phyloP scores from a whole-genome alignment of 192 early-diverging fungal species.

The Coemansia sp. region DNA sequence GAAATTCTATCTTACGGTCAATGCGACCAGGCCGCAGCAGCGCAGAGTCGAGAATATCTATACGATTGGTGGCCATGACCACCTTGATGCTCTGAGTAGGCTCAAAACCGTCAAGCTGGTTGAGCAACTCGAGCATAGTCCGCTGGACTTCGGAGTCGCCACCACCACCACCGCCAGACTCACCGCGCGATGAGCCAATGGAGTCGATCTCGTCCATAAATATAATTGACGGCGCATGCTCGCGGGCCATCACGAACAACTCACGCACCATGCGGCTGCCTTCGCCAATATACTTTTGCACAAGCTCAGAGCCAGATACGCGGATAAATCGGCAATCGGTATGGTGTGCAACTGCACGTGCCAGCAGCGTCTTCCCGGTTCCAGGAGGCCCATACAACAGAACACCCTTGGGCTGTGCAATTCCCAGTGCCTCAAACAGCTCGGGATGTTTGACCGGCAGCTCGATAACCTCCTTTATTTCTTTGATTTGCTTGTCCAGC shows the following conservation, averaged over 20 bases:
- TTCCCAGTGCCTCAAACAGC: slow-evolving; percentile 95
- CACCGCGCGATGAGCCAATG: slow-evolving; percentile 83
- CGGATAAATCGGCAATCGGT: slow-evolving; percentile 91
- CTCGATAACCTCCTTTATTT: slow-evolving; percentile 99
- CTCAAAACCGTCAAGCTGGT: slow-evolving; percentile 89
- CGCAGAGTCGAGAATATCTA: slow-evolving; percentile 87
- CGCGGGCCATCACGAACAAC: slow-evolving; percentile 88
- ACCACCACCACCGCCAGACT: slow-evolving; percentile 64
- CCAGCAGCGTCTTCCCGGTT: slow-evolving; percentile 85
- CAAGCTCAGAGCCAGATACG: slow-evolving; percentile 86
- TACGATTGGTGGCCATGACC: slow-evolving; percentile 91
- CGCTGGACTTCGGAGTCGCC: slow-evolving; percentile 90
- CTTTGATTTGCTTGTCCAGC: slow-evolving; percentile 98
- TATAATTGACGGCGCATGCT: slow-evolving; percentile 89
- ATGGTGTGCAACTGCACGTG: slow-evolving; percentile 89
- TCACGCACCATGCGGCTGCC: slow-evolving; percentile 90
- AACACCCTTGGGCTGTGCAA: slow-evolving; percentile 99
- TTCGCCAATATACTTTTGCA: slow-evolving; percentile 93
- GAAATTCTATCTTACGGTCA: slow-evolving; percentile 90
- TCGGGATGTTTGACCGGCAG: slow-evolving; percentile 99
- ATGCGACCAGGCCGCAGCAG: slow-evolving; percentile 86
- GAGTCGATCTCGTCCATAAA: slow-evolving; percentile 95
- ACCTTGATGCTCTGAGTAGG: slow-evolving; percentile 91
- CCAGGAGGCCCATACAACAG: slow-evolving; percentile 88
- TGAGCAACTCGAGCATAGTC: slow-evolving; percentile 87